Conservation (phyloP, 257 asterid species). For the Scutellaria baicalensis region DNA sequence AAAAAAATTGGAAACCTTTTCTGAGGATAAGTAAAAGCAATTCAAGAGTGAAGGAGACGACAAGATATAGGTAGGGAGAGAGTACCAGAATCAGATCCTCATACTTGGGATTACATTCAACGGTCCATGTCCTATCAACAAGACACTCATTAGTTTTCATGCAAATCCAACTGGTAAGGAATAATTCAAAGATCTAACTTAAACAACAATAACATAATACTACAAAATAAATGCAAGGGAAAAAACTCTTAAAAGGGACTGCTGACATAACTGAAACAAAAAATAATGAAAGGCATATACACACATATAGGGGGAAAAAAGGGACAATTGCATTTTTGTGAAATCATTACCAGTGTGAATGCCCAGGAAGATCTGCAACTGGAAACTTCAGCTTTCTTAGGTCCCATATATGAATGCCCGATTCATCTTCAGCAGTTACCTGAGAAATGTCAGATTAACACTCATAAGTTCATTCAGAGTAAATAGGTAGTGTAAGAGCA, state of each 20-base stretch:
- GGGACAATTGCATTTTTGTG: neutral
- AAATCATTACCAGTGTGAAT: conserved; percentile 81
- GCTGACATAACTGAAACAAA: neutral
- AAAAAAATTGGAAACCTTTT: neutral
- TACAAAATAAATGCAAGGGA: neutral
- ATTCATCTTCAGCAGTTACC: conserved; percentile 98
- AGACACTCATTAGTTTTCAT: conserved; percentile 4
- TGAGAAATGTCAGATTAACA: conserved; percentile 23
- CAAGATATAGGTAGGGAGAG: conserved; percentile 25
- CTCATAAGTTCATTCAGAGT: conserved; percentile 5
- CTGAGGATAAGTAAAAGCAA: conserved; percentile 1
- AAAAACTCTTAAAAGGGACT: neutral
- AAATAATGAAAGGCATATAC: neutral
- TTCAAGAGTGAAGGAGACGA: conserved; percentile 6
- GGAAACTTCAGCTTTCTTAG: conserved; percentile 73
- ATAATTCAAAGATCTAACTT: neutral
- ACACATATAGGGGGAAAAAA: no score
- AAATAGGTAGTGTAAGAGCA: neutral
- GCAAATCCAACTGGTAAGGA: neutral
- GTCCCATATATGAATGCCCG: conserved; percentile 94
- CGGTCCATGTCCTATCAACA: conserved; percentile 90
- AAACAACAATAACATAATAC: neutral
- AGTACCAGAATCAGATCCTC: conserved; percentile 88
- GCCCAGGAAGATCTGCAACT: conserved; percentile 87
- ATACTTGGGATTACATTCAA: conserved; percentile 83